Percentiles rank a stretch among this genome's conserved stretches.
These are phyloP conservation scores for Phytophthora pisi DNA, from an alignment of 352 stramenopile species.

Conservation along the genomic window DNA sequence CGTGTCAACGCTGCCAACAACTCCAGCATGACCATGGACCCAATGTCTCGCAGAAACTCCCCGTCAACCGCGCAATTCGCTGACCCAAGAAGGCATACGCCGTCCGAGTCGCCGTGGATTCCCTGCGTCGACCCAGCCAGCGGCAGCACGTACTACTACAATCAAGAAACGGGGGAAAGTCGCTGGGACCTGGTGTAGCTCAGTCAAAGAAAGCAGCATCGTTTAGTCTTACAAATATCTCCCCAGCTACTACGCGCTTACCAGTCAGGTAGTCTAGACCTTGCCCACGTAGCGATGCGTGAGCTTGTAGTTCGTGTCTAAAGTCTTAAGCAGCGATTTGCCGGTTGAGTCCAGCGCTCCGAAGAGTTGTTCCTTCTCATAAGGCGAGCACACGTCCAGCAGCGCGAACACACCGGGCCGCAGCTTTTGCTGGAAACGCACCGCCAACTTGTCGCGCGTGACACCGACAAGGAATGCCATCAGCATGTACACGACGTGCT, in stretches of 20 bases:
- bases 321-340: slow-evolving; percentile 86
- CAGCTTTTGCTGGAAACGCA: slow-evolving; percentile 70
- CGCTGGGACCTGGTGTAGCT: slow-evolving; percentile 51
- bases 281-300: slow-evolving; percentile 88
- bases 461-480: slow-evolving; percentile 70
- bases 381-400: slow-evolving; percentile 83
- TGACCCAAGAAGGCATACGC: slow-evolving; percentile 10
- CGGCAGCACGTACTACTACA: slow-evolving; percentile 75
- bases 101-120: slow-evolving; percentile 45
- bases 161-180: slow-evolving; percentile 75
- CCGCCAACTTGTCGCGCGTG: slow-evolving; percentile 61
- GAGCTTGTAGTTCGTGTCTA: slow-evolving; percentile 88
- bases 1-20: slow-evolving; percentile 17
- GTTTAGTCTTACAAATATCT: slow-evolving; percentile 37
- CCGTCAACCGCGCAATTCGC: slow-evolving; percentile 7
- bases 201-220: slow-evolving; percentile 21
- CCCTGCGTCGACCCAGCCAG: slow-evolving; percentile 63
- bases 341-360: slow-evolving; percentile 77
- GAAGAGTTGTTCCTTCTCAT: slow-evolving; percentile 89
- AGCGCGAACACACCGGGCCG: slow-evolving; percentile 78
- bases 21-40: background rate
- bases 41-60: slow-evolving; percentile 4
- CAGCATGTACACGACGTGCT: slow-evolving; percentile 87
- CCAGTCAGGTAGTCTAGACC: slow-evolving; percentile 51
- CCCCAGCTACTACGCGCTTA: slow-evolving; percentile 16